Evolutionary conservation across 202 grass and related monocot species (phyloP), one percentile per base, ranked within the genome.

Genomic region (Dendrocalamus latiflorus): DNA sequence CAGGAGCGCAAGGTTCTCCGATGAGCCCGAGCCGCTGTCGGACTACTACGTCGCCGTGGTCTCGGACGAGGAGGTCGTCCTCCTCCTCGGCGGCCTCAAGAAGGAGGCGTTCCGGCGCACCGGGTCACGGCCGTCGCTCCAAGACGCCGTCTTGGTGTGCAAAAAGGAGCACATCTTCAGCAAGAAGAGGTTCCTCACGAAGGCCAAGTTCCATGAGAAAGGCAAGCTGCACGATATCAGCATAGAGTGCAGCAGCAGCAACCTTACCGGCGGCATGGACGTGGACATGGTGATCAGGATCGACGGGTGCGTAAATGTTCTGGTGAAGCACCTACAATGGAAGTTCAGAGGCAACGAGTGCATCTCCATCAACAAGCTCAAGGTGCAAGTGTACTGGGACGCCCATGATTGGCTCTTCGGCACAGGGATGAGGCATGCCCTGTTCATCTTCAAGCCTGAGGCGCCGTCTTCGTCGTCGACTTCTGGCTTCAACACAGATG

Each of bases 291-390:
- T 68, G 16, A 97, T 97, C 81, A 91, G 90, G 79, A 88, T 97
- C 30, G 94, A 97, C 25, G 88, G 88, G 6, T 68, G 41, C 25
- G 87, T 90, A 1, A 82, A 55, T 42, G 86, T 94, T 15, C 85
- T 88, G 16, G 89, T 97, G 21, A 94, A 64, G 86, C 91, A 94
- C 78, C 74, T 97, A 8, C 94, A 94, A 30, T 97, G 91, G 94
- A 97, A 97, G 83, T 97, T 97, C 85, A 94, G 94, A 74, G 91
- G 94, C 21, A 94, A 94, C 78, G 88, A 97, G 76, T 90, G 83
- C 53, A 92, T 97, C 74, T 86, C 89, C 56, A 90, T 97, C 55
- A 83, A 93, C 65, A 91, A 94, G 58, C 74, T 86, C 60, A 92
- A 74, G 69, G 91, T 97, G 71, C 85, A 94, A 48, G 94, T 97